Conservation (phyloP, 345 rosid species). For the Sisymbrium irio region DNA sequence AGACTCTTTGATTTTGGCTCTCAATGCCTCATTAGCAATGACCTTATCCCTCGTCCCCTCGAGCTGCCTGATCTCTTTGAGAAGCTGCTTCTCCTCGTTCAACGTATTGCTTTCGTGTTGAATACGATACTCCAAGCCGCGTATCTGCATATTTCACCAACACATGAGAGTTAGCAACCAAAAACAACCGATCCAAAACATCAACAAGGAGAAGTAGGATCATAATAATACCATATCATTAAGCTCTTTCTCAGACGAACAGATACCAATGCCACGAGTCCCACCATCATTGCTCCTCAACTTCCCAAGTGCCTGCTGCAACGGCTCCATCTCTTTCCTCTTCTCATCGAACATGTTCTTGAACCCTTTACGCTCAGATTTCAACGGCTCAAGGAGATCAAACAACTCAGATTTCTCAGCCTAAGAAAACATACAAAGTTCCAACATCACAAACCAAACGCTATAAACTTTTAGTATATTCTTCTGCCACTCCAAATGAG, state of each 20-base stretch:
- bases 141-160: conserved; percentile 46
- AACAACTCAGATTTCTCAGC: conserved; percentile 45
- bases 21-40: conserved; percentile 63
- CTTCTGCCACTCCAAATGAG: not conserved
- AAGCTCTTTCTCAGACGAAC: conserved; percentile 86
- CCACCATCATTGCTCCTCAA: conserved; percentile 48
- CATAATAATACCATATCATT: conserved; percentile 56
- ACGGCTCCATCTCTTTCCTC: conserved; percentile 65
- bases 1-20: conserved; percentile 70
- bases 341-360: conserved; percentile 48
- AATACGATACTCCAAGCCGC: conserved; percentile 60
- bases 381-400: conserved; percentile 34
- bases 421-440: conserved; percentile 10
- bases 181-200: not conserved
- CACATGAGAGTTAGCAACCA: conserved; percentile 11
- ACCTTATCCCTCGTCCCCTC: conserved; percentile 84
- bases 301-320: conserved; percentile 79
- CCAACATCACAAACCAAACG: not conserved
- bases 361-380: conserved; percentile 45
- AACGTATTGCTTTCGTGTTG: conserved; percentile 83
- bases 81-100: conserved; percentile 81
- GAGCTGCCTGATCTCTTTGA: conserved; percentile 73
- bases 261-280: conserved; percentile 37
- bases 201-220: not conserved
- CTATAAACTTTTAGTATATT: no score